Evolutionary conservation across 1,284 basidiomycete species (phyloP).

Genomic region (Paramarasmius palmivorus): DNA sequence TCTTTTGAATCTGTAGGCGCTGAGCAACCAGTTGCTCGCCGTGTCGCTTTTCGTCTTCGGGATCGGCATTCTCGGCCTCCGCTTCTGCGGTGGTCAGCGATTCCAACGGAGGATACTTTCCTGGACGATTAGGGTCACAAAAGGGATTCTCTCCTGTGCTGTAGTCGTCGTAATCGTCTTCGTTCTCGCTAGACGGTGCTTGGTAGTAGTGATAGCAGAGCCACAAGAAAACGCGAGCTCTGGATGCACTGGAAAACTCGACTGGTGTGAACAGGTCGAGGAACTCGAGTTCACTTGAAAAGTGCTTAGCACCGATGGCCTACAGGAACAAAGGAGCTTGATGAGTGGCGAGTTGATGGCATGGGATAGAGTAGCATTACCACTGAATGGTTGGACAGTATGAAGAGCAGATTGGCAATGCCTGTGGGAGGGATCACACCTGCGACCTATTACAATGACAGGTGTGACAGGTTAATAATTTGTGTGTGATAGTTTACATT

Average conservation of each 20-base stretch:
- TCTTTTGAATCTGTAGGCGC: conserved; percentile 37
- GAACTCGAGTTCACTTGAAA: conserved; percentile 56
- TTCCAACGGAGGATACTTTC: conserved; percentile 42
- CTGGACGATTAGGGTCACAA: conserved; percentile 41
- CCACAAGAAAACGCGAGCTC: conserved; percentile 69
- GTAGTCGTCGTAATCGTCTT: conserved; percentile 39
- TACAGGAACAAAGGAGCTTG: conserved; percentile 27
- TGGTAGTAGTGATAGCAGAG: conserved; percentile 64
- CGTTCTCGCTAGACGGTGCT: conserved; percentile 28
- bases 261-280: conserved; percentile 68
- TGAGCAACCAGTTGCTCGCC: conserved; percentile 37
- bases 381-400: conserved; percentile 53
- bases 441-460: conserved; percentile 37
- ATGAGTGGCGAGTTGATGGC: conserved; percentile 11
- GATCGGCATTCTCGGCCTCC: conserved; percentile 48
- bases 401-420: conserved; percentile 61
- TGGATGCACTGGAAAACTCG: conserved; percentile 57
- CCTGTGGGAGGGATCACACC: conserved; percentile 60
- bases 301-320: conserved; percentile 57
- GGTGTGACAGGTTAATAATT: conserved; percentile 15
- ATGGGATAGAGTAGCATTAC: conserved; percentile 29
- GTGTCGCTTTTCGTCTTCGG: conserved; percentile 37
- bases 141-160: conserved; percentile 54
- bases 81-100: conserved; percentile 48
- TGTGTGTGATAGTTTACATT: conserved; percentile 12